A percentile compares a stretch with the other conserved stretches of the same genome.
These are phyloP conservation scores for Talaromyces ruber DNA, from an alignment of 495 filamentous ascomycete genomes.

Conservation along the genomic window DNA sequence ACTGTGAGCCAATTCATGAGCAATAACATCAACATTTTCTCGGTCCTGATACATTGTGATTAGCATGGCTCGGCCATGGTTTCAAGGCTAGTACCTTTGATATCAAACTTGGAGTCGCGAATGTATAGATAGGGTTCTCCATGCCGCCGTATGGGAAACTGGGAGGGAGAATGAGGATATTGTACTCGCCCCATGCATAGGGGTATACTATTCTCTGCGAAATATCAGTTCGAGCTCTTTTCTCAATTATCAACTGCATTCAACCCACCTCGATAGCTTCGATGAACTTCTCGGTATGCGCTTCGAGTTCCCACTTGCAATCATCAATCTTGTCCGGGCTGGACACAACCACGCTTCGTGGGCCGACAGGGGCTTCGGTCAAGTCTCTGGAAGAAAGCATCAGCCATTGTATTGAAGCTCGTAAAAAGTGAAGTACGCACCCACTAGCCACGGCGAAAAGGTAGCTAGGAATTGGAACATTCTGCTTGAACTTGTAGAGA, in stretches of 20 bases:
- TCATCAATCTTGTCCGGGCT: conserved; percentile 77
- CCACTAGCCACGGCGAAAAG: conserved; percentile 87
- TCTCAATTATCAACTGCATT: not conserved
- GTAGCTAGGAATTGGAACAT: conserved; percentile 89
- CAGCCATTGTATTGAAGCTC: not conserved
- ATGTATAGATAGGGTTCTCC: conserved; percentile 93
- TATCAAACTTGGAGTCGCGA: conserved; percentile 88
- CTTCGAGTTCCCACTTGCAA: conserved; percentile 84
- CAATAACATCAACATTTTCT: conserved; percentile 93
- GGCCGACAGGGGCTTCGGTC: conserved; percentile 72
- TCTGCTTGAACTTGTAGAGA: conserved; percentile 76
- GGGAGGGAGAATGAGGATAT: conserved; percentile 81
- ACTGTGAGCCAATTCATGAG: conserved; percentile 84
- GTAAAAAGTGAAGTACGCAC: conserved; percentile 13
- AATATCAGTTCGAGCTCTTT: not conserved
- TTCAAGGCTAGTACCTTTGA: conserved; percentile 43
- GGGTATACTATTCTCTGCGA: conserved; percentile 65
- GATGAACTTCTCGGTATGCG: conserved; percentile 84
- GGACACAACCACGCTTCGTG: conserved; percentile 72
- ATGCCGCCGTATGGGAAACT: conserved; percentile 88
- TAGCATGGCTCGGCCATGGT: not conserved
- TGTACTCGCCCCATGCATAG: conserved; percentile 92
- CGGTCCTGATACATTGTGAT: conserved; percentile 45
- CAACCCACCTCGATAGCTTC: conserved; percentile 61
- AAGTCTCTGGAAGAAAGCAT: conserved; percentile 50